Evolutionary conservation across 73 alveolate species (phyloP), one percentile per base, ranked within the genome.

Genomic region (Paramecium biaurelia): DNA sequence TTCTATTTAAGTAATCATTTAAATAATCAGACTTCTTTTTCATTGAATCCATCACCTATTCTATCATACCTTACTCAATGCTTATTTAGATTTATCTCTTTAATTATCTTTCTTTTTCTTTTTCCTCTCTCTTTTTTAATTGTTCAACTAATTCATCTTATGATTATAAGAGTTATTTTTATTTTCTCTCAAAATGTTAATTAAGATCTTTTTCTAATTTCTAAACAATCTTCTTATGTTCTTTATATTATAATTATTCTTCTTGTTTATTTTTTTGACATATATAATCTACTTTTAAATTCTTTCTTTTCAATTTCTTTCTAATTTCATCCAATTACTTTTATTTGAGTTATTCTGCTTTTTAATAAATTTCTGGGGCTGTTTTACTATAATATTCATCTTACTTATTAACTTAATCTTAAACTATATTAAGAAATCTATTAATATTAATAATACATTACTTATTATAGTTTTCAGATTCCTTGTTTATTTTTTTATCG

Each of bases 341-440:
- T 63, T 63, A 26, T 63, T 63, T 63, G 8, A 63, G 45, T 63
- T 63, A 5, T 30, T 63, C 84, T 5, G 84, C 84, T 32, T 63
- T 63, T 63, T 63, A 7, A 6, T 63, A 63, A 4, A 63, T 63
- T 63, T 63, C 84, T 26, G 84, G 84, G 20, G 84, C 84, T 30
- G 84, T 63, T 24, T 63, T 63, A 63, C 84, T 63, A 30, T 63
- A 63, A 30, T 63, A 63, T 32, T 63, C 84, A 9, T 63, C 84
- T 11, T 63, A 63, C 15, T 63, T 63, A 26, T 20, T 63, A 30
- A 63, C 9, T 6, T 63, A 26, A 63, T 63, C 84, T 9, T 63
- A 32, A 3, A 63, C 84, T 26, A 63, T 26, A 32, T 28, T 63
- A 0, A 63, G 47, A 63, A 63, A 63, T 63, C 84, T 63, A 63